These are phyloP conservation scores for Ambrosia hybrid DNA, from an alignment of 140 eudicot species.

Conservation along the genomic window DNA sequence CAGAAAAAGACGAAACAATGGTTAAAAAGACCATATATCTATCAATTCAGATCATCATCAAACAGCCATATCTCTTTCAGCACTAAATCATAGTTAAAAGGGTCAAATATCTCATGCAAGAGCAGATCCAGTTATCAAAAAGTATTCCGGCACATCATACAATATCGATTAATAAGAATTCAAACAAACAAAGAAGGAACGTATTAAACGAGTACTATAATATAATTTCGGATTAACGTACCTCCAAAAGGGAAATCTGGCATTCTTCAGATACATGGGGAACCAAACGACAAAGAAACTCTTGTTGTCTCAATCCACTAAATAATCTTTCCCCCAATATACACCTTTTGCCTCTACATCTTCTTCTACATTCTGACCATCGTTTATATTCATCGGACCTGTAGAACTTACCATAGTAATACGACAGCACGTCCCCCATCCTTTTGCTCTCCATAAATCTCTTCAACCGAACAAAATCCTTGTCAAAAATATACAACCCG, in stretches of 20 bases:
- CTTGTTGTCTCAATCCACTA: constrained; percentile 72
- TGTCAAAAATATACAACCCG: constrained; percentile 77
- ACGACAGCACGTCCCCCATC: constrained; percentile 55
- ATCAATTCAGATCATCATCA: too few species aligned
- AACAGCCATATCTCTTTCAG: too few species aligned
- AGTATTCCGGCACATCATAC: background rate
- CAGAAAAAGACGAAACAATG: too few species aligned
- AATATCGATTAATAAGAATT: background rate
- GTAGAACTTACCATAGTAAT: constrained; percentile 69
- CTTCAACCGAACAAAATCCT: constrained; percentile 64
- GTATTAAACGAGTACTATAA: constrained; percentile 5
- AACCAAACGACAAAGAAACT: constrained; percentile 61
- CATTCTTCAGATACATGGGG: constrained; percentile 52
- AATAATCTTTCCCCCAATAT: constrained; percentile 61
- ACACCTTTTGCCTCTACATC: constrained; percentile 53
- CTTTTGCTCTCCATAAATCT: constrained; percentile 65
- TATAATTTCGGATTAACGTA: constrained; percentile 19
- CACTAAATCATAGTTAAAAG: too few species aligned
- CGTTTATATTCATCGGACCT: constrained; percentile 42
- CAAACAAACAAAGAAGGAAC: background rate
- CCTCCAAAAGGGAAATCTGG: constrained; percentile 60
- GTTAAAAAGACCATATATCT: too few species aligned
- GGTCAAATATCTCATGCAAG: too few species aligned
- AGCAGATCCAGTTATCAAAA: background rate
- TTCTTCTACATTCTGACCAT: constrained; percentile 76